Conservation (phyloP, 2,329 filamentous ascomycete genomes). For the Fusarium albosuccineum region DNA sequence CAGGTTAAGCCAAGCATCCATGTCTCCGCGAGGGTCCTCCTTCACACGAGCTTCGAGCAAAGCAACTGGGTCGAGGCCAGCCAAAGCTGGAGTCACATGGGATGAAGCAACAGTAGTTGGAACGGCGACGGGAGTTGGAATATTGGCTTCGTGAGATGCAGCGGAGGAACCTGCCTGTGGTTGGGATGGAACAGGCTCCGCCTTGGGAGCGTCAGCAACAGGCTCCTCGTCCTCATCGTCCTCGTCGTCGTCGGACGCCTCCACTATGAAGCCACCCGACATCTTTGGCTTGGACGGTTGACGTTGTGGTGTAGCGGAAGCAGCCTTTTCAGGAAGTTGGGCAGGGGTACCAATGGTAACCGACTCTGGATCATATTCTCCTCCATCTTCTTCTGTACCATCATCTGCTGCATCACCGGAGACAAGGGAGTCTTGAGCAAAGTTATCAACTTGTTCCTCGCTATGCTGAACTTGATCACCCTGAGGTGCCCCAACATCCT, state of each 20-base stretch:
- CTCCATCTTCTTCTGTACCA: conserved; percentile 66
- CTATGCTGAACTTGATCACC: conserved; percentile 69
- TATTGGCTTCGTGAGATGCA: conserved; percentile 41
- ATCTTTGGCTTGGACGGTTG: conserved; percentile 67
- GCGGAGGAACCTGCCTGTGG: conserved; percentile 32
- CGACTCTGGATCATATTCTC: conserved; percentile 71
- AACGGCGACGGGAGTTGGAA: conserved; percentile 29
- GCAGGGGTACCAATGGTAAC: conserved; percentile 59
- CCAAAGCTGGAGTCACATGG: conserved; percentile 53
- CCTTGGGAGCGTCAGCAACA: conserved; percentile 34
- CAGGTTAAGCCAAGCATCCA: conserved; percentile 90
- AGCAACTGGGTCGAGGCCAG: conserved; percentile 75
- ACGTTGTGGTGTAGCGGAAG: conserved; percentile 47
- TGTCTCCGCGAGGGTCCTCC: conserved; percentile 91
- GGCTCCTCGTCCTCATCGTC: conserved; percentile 65
- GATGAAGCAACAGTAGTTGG: conserved; percentile 43
- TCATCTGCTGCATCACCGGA: conserved; percentile 63
- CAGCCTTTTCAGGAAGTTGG: conserved; percentile 52
- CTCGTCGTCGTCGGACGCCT: conserved; percentile 71
- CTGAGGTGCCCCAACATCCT: conserved; percentile 67
- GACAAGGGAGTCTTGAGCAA: conserved; percentile 61
- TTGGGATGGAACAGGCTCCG: conserved; percentile 28
- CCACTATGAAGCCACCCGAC: conserved; percentile 71
- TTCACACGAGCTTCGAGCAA: conserved; percentile 91
- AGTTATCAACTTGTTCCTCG: conserved; percentile 66